These are phyloP conservation scores for Aspergillus versicolor DNA, from an alignment of 2,329 filamentous ascomycete genomes.

Conservation along the genomic window DNA sequence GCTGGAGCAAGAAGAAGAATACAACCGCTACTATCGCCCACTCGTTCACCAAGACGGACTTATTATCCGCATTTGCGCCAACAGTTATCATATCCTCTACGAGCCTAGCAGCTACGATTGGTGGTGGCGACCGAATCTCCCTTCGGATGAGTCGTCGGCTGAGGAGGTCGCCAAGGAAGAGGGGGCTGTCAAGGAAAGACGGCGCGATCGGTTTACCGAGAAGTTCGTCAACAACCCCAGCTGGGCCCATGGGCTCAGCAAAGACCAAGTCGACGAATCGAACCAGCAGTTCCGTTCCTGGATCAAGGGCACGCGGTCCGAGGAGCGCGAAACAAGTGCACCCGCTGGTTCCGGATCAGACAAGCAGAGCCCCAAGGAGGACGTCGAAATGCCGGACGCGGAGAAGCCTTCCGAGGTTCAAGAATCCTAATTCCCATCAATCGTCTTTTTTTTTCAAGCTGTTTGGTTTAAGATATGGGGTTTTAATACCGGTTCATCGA, in stretches of 20 bases:
- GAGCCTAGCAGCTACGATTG: conserved; percentile 69
- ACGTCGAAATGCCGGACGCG: conserved; percentile 38
- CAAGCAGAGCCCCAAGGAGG: conserved; percentile 24
- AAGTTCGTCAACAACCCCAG: conserved; percentile 54
- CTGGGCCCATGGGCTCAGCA: conserved; percentile 52
- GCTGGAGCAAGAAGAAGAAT: conserved; percentile 62
- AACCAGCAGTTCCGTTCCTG: conserved; percentile 50
- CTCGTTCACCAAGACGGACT: conserved; percentile 67
- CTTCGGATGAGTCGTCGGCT: conserved; percentile 27
- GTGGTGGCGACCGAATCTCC: conserved; percentile 55
- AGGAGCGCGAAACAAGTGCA: conserved; percentile 20
- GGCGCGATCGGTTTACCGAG: conserved; percentile 50
- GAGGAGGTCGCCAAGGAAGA: conserved; percentile 38
- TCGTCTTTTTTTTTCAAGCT: neutral
- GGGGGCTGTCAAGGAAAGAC: conserved; percentile 39
- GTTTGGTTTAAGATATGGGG: neutral
- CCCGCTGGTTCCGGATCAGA: conserved; percentile 16
- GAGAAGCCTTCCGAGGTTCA: conserved; percentile 24
- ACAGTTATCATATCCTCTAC: conserved; percentile 78
- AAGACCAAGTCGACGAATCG: conserved; percentile 50
- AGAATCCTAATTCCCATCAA: conserved; percentile 15
- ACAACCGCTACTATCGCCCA: conserved; percentile 54
- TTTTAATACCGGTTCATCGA: neutral
- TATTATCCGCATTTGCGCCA: conserved; percentile 71
- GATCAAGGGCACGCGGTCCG: conserved; percentile 37